Base-by-base conservation (phyloP, 345 rosid genomes). In the Arabidopsis suecica region DNA sequence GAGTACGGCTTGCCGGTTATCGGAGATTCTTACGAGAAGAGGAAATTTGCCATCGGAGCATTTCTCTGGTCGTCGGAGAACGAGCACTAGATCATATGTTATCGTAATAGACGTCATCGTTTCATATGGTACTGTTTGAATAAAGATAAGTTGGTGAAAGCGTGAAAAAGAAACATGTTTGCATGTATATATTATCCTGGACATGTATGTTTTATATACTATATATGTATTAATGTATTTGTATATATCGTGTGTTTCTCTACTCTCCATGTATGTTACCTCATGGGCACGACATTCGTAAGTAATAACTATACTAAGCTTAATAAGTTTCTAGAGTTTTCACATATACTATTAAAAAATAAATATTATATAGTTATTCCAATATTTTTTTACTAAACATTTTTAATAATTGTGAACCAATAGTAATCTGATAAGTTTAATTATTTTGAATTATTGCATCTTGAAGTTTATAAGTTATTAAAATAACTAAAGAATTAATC, bases 21-120 rank as follows among this genome's bases (percentile, higher is more conserved):
- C 11, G 86, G 91, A 30, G 85, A 78, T 50, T 76, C 76, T 49
- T 47, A 78, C 3, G 74, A 86, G 69, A 87, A 89, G 82, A 78
- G 85, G 30, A 81, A 77, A 30, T 87, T 83, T 25, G 90, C 81
- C 48, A 85, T 85, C 83, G 95, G 89, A 61, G 90, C 92, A 56
- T 89, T 89, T 61, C 84, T 86, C 33, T 89, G 90, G 92, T 72
- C 90, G 53, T 0, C 63, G 56, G 62, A 75, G 55, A 51, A 68
- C 2, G 45, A 75, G 12, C 53, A 47, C 16, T 58, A 75, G 73
- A 11, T 32, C 18, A 16, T 16, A 16, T 16, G 18, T 16, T 16
- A 45, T 33, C 25, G 62, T 57, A 16, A 16, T 16, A 16, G 18
- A 61, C 34, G 34, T 61, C 14, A 14, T 58, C 32, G 32, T 23